Evolutionary conservation across 225 moss, liverwort and hornwort species (phyloP), one percentile per base, ranked within the genome.

Genomic region (Bryum argenteum): DNA sequence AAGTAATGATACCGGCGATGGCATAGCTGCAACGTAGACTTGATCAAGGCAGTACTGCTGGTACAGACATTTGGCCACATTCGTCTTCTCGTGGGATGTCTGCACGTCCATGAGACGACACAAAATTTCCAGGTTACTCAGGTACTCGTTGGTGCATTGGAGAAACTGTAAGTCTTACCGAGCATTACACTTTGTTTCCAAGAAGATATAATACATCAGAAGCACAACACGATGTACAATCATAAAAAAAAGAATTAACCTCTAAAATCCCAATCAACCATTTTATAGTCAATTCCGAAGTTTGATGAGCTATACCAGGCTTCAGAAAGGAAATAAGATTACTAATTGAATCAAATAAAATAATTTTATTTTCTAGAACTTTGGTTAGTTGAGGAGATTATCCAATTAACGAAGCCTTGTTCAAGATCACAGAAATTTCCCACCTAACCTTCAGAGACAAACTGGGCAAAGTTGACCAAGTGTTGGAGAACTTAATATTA

Each of bases 21-120:
- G 85, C 96, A 96, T 96, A 26, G 90, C 91, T 67, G 93, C 89
- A 54, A 96, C 91, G 71, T 96, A 93, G 22, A 86, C 78, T 76
- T 85, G 86, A 67, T 93, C 91, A 75, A 96, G 78, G 70, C 85
- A 85, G 70, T 85, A 96, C 50, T 83, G 79, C 58, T 79, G 85
- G 54, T 76, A 83, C 50, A 96, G 74, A 70, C 76, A 65, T 58
- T 84, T 83, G 59, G 89, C 72, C 39, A 89, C 85, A 77, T 82
- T 90, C 54, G 72, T 71, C 52, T 88, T 88, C 79, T 88, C 88
- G 24, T 83, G 77, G 37, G 78, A 56, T 43, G 59, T 56, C 81
- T 87, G 81, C 77, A 71, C 55, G 50, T 82, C 63, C 72, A 69
- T 9, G 22, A 15, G 41, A 74, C 58, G 73, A 79, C 41, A 68